A percentile compares a stretch with the other conserved stretches of the same genome.
Conservation (phyloP, 306 rosid genomes). For the barrel medic (Medicago truncatula) region MtrunA17r5.0-ANR NC_053046.1:36429501-36430000, state of each 20-base stretch:
- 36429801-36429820: too few relatives aligned
- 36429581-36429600: constrained; percentile 3
- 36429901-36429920: too few relatives aligned
- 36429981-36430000: not conserved
- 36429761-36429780: constrained; percentile 46
- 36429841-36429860: too few relatives aligned
- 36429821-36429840: too few relatives aligned
- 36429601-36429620: constrained; percentile 49
- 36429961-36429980: not conserved
- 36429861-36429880: too few relatives aligned
- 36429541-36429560: too few relatives aligned
- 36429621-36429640: constrained; percentile 19
- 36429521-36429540: constrained; percentile 48
- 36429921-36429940: not conserved
- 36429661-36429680: constrained; percentile 27
- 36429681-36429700: constrained; percentile 22
- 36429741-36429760: constrained; percentile 49
- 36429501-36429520: constrained; percentile 58
- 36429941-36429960: not conserved
- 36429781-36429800: too few relatives aligned
- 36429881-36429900: too few relatives aligned
- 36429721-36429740: constrained; percentile 35
- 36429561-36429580: not conserved
- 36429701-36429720: constrained; percentile 37
- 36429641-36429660: constrained; percentile 35